These are phyloP conservation scores for Cardamine occulta DNA, from an alignment of 345 rosid genomes.

Conservation along the genomic window DNA sequence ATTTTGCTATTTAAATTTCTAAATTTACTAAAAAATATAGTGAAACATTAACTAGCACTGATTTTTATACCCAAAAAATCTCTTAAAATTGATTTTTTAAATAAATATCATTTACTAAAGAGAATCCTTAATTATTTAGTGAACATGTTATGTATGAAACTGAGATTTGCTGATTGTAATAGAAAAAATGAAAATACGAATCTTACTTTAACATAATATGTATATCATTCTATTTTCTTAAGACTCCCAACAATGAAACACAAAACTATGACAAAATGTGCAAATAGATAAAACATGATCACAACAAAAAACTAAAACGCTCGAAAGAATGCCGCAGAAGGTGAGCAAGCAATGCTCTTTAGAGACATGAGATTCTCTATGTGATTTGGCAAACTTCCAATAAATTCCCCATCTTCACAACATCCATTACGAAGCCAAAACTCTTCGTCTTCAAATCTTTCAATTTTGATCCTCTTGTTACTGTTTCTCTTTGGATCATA, in stretches of 20 bases:
- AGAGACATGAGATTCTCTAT: constrained; percentile 15
- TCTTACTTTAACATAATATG: too few species aligned
- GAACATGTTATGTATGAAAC: neutral
- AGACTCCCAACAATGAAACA: neutral
- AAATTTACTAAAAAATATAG: neutral
- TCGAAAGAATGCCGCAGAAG: constrained; percentile 7
- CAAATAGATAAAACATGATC: neutral
- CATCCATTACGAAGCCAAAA: constrained; percentile 11
- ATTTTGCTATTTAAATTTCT: too few species aligned
- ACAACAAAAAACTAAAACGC: neutral
- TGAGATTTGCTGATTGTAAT: too few species aligned
- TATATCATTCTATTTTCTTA: neutral
- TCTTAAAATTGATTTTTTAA: too few species aligned
- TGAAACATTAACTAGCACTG: neutral
- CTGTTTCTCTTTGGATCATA: constrained; percentile 16
- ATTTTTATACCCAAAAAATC: neutral
- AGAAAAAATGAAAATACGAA: too few species aligned
- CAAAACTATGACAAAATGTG: neutral
- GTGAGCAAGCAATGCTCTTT: neutral
- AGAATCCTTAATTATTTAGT: neutral
- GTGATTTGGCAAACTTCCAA: constrained; percentile 13
- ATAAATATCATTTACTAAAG: neutral
- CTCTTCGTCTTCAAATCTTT: neutral
- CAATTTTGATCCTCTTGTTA: neutral
- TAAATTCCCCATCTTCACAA: neutral